Conservation (phyloP, 2,329 filamentous ascomycete genomes). For the Podosphaera leucotricha region DNA sequence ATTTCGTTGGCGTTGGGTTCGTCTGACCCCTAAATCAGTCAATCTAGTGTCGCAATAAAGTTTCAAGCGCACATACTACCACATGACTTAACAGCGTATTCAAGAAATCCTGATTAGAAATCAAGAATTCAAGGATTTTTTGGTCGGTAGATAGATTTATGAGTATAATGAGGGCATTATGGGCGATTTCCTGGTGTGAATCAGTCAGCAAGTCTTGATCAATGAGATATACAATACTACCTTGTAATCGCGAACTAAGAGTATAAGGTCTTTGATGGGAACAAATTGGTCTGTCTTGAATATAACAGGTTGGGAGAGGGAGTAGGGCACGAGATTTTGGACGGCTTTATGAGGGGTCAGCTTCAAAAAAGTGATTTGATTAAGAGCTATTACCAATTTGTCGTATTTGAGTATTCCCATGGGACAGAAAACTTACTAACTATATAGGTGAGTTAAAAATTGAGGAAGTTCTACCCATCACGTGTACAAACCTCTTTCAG, state of each 20-base stretch:
- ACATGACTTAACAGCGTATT: constrained; percentile 49
- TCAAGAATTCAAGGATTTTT: constrained; percentile 49
- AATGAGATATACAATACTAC: constrained; percentile 23
- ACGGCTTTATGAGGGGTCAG: constrained; percentile 29
- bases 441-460: constrained; percentile 17
- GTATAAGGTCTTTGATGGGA: constrained; percentile 68
- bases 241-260: constrained; percentile 62
- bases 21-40: constrained; percentile 30
- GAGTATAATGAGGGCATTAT: constrained; percentile 75
- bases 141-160: constrained; percentile 62
- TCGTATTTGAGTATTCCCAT: constrained; percentile 77
- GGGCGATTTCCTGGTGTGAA: constrained; percentile 49
- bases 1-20: constrained; percentile 68
- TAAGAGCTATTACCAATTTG: constrained; percentile 36
- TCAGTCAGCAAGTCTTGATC: constrained; percentile 4
- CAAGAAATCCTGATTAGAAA: constrained; percentile 60
- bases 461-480: not conserved
- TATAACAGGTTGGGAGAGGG: constrained; percentile 44
- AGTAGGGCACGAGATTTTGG: constrained; percentile 71
- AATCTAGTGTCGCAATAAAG: not conserved
- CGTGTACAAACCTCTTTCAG: constrained; percentile 41
- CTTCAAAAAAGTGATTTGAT: constrained; percentile 1
- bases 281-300: constrained; percentile 65
- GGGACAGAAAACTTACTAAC: constrained; percentile 82
- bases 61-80: constrained; percentile 37